Conservation (phyloP, 768 basidiomycete species). For the Panaeolus cyanescens region DNA sequence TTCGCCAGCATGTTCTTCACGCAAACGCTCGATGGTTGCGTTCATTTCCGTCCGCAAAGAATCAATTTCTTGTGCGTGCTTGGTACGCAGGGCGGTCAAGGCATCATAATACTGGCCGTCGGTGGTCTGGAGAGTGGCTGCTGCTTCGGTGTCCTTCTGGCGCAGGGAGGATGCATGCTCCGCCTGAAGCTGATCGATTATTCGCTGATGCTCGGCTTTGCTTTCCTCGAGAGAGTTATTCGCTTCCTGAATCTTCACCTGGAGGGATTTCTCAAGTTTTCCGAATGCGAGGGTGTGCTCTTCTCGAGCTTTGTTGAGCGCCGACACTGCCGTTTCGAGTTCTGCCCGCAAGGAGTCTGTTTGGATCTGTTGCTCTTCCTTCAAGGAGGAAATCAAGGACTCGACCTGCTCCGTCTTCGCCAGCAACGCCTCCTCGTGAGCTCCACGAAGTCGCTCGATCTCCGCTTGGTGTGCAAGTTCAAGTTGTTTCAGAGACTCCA, state of each 20-base stretch:
- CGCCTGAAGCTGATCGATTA: conserved; percentile 44
- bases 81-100: conserved; percentile 71
- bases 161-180: conserved; percentile 61
- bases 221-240: conserved; percentile 48
- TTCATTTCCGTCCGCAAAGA: conserved; percentile 61
- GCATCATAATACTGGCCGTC: conserved; percentile 85
- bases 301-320: conserved; percentile 49
- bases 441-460: conserved; percentile 49
- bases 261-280: conserved; percentile 55
- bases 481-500: conserved; percentile 48
- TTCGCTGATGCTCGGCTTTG: conserved; percentile 55
- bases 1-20: conserved; percentile 75
- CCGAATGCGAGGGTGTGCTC: conserved; percentile 65
- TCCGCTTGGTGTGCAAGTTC: conserved; percentile 51
- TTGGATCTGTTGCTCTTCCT: conserved; percentile 32
- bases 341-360: conserved; percentile 42
- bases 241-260: conserved; percentile 55
- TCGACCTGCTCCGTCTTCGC: conserved; percentile 45
- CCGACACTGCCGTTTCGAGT: conserved; percentile 40
- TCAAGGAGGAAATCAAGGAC: conserved; percentile 46
- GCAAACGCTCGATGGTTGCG: conserved; percentile 66
- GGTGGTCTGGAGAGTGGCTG: conserved; percentile 60
- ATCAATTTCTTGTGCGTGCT: conserved; percentile 68
- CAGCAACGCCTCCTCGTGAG: conserved; percentile 46
- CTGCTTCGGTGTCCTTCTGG: conserved; percentile 60